A percentile compares a stretch with the other conserved stretches of the same genome.
phyloP scores from a whole-genome alignment of 2,329 filamentous ascomycete species.

The Hymenoscyphus fructigenus region DNA sequence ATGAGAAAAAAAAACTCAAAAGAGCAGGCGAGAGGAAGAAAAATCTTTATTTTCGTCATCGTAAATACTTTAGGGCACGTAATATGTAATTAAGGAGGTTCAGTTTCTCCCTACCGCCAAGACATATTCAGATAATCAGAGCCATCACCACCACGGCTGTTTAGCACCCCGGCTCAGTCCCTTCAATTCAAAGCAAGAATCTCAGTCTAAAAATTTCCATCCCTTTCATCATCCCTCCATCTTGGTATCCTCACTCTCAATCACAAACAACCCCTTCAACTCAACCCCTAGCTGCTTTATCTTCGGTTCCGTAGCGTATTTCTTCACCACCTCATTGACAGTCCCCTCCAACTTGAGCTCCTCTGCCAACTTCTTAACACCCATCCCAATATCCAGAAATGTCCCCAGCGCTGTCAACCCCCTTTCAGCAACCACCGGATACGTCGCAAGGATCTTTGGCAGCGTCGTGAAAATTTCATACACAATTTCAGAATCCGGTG shows the following conservation, averaged over 20 bases:
- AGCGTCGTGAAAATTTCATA: slow-evolving; percentile 57
- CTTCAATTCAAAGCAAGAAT: background rate
- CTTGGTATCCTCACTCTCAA: background rate
- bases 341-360: slow-evolving; percentile 52
- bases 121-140: too few species aligned
- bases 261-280: slow-evolving; percentile 41
- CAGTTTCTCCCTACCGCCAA: too few species aligned
- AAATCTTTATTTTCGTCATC: too few species aligned
- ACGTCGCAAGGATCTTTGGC: slow-evolving; percentile 61
- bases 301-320: slow-evolving; percentile 55
- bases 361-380: slow-evolving; percentile 57
- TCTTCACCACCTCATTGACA: slow-evolving; percentile 47
- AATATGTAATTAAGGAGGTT: too few species aligned
- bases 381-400: slow-evolving; percentile 55
- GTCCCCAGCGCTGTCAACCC: slow-evolving; percentile 82
- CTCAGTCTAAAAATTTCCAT: background rate
- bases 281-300: slow-evolving; percentile 60
- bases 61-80: too few species aligned
- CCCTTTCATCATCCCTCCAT: background rate
- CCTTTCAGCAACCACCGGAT: slow-evolving; percentile 82
- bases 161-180: background rate
- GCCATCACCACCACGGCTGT: too few species aligned
- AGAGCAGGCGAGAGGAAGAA: too few species aligned
- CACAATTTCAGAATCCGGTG: slow-evolving; percentile 41
- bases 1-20: too few species aligned